Evolutionary conservation across 495 filamentous ascomycete genomes (phyloP), one percentile per base, ranked within the genome.

Genomic region (Bacidia gigantensis): DNA sequence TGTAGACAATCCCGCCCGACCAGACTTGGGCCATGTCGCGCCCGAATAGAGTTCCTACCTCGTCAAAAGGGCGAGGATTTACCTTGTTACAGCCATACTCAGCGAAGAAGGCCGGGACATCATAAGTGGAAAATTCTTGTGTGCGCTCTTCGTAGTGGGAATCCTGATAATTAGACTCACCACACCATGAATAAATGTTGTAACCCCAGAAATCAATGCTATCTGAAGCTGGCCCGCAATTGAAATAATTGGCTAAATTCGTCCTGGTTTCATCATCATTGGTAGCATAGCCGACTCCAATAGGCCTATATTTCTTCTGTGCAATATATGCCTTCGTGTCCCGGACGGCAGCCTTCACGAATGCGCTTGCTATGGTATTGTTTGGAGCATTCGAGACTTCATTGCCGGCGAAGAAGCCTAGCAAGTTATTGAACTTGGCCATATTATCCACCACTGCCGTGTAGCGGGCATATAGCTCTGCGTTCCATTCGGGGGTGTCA

Each of bases 111-210:
- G 85, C 81, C 41, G 92, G 92, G 3, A 95, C 84, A 5, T 84
- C 84, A 72, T 89, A 98, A 64, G 82, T 83, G 45, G 69, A 64
- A 69, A 95, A 97, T 68, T 93, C 87, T 38, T 81, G 67, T 35
- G 87, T 88, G 59, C 89, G 81, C 23, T 73, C 75, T 57, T 84
- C 72, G 67, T 87, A 98, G 14, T 86, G 84, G 0, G 90, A 96
- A 17, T 67, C 57, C 44, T 69, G 59, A 63, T 83, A 90, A 51
- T 73, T 77, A 53, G 82, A 89, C 46, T 86, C 62, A 46, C 92
- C 92, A 63, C 92, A 98, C 92, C 92, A 98, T 35, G 86, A 89
- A 71, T 97, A 97, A 72, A 96, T 90, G 70, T 97, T 98, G 77
- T 95, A 95, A 49, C 92, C 92, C 87, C 87, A 96, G 74, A 88